phyloP scores from a whole-genome alignment of 2,329 filamentous ascomycete species.

The Colletotrichum camelliae region DNA sequence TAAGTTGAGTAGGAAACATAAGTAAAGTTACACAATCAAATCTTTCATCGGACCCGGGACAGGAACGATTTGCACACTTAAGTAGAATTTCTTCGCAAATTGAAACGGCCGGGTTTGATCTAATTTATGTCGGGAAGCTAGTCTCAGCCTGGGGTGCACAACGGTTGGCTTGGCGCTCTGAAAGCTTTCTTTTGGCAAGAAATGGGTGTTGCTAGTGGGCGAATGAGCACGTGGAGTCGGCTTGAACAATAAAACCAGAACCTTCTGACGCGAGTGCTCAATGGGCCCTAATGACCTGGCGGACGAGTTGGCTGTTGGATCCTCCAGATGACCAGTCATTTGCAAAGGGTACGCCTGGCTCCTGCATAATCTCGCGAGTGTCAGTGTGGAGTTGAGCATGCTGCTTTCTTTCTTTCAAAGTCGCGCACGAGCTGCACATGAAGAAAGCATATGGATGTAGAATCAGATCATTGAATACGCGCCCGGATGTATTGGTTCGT shows the following conservation, averaged over 20 bases:
- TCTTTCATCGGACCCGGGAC: not conserved
- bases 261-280: not conserved
- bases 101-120: not conserved
- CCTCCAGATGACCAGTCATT: not conserved
- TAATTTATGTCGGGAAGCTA: not conserved
- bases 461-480: not conserved
- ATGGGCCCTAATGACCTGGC: not conserved
- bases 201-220: not conserved
- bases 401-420: not conserved
- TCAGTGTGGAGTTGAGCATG: not conserved
- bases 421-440: not conserved
- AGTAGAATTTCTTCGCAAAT: not conserved
- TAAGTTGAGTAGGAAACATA: fast-evolving
- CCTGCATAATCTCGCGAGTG: not conserved
- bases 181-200: not conserved
- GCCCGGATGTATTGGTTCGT: not conserved
- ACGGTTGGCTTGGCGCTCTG: not conserved
- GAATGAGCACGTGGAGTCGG: not conserved
- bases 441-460: not conserved
- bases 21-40: fast-evolving
- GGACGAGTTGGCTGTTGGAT: not conserved
- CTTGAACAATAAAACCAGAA: not conserved
- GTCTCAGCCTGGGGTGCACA: not conserved
- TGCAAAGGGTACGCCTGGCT: not conserved
- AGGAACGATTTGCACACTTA: not conserved